Base-by-base conservation (phyloP, 768 basidiomycete genomes). In the Boletus rufocinnamomeus region DNA sequence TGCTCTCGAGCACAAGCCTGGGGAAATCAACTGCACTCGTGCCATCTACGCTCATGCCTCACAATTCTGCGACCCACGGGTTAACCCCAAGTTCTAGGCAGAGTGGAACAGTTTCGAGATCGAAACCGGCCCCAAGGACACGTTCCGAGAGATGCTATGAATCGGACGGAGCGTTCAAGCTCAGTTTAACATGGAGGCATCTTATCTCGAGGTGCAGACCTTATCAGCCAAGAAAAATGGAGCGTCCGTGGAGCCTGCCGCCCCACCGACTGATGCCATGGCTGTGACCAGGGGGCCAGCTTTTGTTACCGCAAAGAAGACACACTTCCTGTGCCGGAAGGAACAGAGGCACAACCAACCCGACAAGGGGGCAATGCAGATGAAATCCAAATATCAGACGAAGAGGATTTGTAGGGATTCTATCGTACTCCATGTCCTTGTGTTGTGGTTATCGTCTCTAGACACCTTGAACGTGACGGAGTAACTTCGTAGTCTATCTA, bases 71-170 rank as follows among this genome's bases (percentile, higher is more conserved):
- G 96, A 98, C 71, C 96, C 96, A 14, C 84, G 96, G 19, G 84
- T 90, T 61, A 86, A 91, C 70, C 88, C 94, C 38, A 86, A 87
- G 59, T 98, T 98, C 81, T 98, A 96, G 97, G 75, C 81, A 32
- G 93, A 97, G 71, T 98, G 97, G 97, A 95, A 98, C 72, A 80
- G 80, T 50, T 99, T 98, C 77, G 97, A 99, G 76, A 93, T 98
- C 68, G 97, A 98, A 72, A 97, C 95, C 3, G 97, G 97, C 2
- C 96, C 93, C 2, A 97, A 99, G 73, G 97, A 99, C 71, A 99
- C 97, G 0, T 99, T 99, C 87, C 81, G 88, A 62, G 91, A 93
- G 76, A 93, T 93, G 91, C 72, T 94, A 58, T 87, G 95, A 37
- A 97, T 98, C 79, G 97, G 96, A 76, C 87, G 97, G 57, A 95